Conservation (phyloP, 2,329 filamentous ascomycete genomes). For the Ophiostoma fasciatum region DNA sequence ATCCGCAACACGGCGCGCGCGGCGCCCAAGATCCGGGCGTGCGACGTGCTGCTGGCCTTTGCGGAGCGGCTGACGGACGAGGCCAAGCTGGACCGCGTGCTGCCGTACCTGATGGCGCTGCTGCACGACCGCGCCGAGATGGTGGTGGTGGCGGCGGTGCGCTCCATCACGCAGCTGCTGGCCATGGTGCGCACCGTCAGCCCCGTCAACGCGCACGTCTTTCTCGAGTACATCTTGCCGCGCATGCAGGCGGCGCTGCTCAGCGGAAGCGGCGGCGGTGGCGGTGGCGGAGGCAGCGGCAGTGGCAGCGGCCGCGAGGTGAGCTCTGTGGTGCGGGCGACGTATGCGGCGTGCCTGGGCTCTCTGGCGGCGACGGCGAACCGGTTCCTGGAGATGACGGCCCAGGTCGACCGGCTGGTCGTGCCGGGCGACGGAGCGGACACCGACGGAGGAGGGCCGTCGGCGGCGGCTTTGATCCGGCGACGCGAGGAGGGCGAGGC, state of each 20-base stretch:
- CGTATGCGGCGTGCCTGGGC: slow-evolving; percentile 84
- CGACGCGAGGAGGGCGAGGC: too few species aligned
- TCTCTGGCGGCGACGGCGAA: slow-evolving; percentile 76
- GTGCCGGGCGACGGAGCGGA: slow-evolving; percentile 5
- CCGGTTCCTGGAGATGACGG: slow-evolving; percentile 61
- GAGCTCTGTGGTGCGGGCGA: slow-evolving; percentile 58
- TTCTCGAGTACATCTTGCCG: slow-evolving; percentile 53
- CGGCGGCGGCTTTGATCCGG: neutral
- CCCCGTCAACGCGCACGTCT: slow-evolving; percentile 54
- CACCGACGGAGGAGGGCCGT: neutral
- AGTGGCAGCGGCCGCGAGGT: slow-evolving; percentile 3
- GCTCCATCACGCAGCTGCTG: slow-evolving; percentile 77
- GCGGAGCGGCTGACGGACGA: slow-evolving; percentile 86
- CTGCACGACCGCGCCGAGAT: slow-evolving; percentile 70
- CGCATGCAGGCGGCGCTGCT: slow-evolving; percentile 42
- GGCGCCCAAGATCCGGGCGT: slow-evolving; percentile 75
- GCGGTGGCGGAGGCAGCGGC: neutral
- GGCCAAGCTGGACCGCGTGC: slow-evolving; percentile 81
- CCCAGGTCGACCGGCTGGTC: slow-evolving; percentile 5
- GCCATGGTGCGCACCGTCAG: slow-evolving; percentile 82
- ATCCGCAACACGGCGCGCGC: slow-evolving; percentile 79
- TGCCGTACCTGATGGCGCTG: slow-evolving; percentile 77
- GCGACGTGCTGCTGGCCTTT: slow-evolving; percentile 84
- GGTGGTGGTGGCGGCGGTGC: slow-evolving; percentile 72
- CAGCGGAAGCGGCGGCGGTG: slow-evolving; percentile 24